These are phyloP conservation scores for Pistacia vera DNA, from an alignment of 345 rosid genomes.

Conservation along the genomic window DNA sequence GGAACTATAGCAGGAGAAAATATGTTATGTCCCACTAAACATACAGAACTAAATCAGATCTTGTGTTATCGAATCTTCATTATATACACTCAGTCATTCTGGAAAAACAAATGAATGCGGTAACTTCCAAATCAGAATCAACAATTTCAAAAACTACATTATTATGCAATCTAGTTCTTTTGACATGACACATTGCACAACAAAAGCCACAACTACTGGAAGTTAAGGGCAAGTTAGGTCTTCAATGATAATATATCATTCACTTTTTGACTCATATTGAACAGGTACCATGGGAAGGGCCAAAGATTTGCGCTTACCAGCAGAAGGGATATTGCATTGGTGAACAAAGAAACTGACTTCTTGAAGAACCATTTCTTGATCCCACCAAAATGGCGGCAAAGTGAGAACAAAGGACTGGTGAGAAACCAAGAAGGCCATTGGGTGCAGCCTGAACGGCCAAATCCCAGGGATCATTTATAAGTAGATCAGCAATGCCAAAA, in stretches of 20 bases:
- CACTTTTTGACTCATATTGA: constrained; percentile 1
- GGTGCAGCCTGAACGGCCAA: constrained; percentile 15
- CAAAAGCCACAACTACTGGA: background rate
- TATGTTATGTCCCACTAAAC: background rate
- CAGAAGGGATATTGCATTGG: constrained; percentile 30
- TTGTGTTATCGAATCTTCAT: background rate
- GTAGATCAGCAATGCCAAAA: background rate
- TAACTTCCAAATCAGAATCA: background rate
- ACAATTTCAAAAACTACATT: background rate
- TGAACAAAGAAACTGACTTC: constrained; percentile 23
- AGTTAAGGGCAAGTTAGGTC: background rate
- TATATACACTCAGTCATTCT: background rate
- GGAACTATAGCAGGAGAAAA: background rate
- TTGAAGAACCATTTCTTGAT: constrained; percentile 22
- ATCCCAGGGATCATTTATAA: background rate
- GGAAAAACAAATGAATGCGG: background rate
- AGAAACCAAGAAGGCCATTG: constrained; percentile 19
- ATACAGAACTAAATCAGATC: background rate
- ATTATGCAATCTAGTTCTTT: background rate
- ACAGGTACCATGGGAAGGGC: constrained; percentile 28
- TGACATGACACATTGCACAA: background rate
- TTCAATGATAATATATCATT: background rate
- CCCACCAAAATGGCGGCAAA: constrained; percentile 25
- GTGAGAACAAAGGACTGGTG: constrained; percentile 26
- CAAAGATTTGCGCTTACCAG: constrained; percentile 12